Evolutionary conservation across 345 rosid species (phyloP).

Genomic region (Litchi chinensis): DNA sequence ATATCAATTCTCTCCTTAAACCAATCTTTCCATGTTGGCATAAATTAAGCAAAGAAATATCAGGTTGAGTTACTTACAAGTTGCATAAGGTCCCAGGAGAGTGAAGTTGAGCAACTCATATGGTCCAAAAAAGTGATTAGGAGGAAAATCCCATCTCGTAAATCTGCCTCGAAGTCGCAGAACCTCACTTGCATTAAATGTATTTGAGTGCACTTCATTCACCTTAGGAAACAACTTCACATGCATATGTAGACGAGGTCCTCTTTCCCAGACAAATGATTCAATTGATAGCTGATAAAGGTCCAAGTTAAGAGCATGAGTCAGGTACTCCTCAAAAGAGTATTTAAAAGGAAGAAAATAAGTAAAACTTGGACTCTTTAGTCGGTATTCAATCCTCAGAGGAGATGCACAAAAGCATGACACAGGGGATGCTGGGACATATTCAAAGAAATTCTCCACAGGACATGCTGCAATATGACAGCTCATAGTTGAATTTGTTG

Average conservation of each 20-base stretch:
- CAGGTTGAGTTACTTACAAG: conserved; percentile 43
- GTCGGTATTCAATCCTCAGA: conserved; percentile 76
- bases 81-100: conserved; percentile 74
- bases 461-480: conserved; percentile 72
- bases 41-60: neutral
- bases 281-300: conserved; percentile 65
- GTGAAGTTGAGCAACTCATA: conserved; percentile 93
- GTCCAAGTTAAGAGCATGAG: conserved; percentile 50
- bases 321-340: conserved; percentile 52
- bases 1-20: no score
- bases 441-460: conserved; percentile 56
- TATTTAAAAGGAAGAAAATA: conserved; percentile 58
- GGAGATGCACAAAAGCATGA: conserved; percentile 82
- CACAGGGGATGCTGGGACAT: conserved; percentile 63
- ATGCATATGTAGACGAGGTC: conserved; percentile 64
- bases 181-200: conserved; percentile 66
- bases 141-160: conserved; percentile 64
- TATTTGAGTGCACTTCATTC: conserved; percentile 20
- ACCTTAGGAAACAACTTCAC: conserved; percentile 57
- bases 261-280: conserved; percentile 61
- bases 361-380: conserved; percentile 89
- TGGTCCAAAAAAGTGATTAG: conserved; percentile 69
- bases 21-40: no score
- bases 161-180: conserved; percentile 51
- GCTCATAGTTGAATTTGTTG: conserved; percentile 25